phyloP scores from a whole-genome alignment of 169 alveolate genomes.

The Theileria parva region DNA sequence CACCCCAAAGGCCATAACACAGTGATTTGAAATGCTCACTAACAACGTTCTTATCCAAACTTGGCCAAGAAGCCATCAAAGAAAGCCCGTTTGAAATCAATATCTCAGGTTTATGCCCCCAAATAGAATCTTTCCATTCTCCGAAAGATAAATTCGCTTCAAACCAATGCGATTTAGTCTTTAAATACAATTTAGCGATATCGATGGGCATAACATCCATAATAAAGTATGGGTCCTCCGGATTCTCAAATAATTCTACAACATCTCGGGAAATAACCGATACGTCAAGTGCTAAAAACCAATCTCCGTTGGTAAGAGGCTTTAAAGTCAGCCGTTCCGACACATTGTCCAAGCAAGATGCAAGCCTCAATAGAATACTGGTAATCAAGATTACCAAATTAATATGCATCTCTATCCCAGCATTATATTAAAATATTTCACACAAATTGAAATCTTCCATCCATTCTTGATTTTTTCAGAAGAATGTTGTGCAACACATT shows the following conservation, averaged over 20 bases:
- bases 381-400: background rate
- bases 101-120: constrained; percentile 25
- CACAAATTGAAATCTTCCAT: background rate
- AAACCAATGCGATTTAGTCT: constrained; percentile 17
- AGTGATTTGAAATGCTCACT: constrained; percentile 44
- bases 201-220: constrained; percentile 60
- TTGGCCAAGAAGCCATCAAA: constrained; percentile 40
- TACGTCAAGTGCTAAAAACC: constrained; percentile 36
- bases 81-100: constrained; percentile 36
- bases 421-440: constrained; percentile 8
- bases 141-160: constrained; percentile 46
- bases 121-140: constrained; percentile 47
- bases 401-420: background rate
- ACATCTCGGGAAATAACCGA: constrained; percentile 30
- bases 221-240: constrained; percentile 5
- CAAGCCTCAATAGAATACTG: background rate
- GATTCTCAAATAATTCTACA: constrained; percentile 1
- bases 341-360: constrained; percentile 8
- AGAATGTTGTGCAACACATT: background rate
- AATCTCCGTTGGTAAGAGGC: constrained; percentile 45
- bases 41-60: constrained; percentile 6
- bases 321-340: constrained; percentile 40
- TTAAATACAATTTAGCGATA: constrained; percentile 34
- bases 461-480: background rate
- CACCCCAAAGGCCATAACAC: constrained; percentile 59